Evolutionary conservation across 768 basidiomycete species (phyloP).

Genomic region (Mycena sanguinolenta): DNA sequence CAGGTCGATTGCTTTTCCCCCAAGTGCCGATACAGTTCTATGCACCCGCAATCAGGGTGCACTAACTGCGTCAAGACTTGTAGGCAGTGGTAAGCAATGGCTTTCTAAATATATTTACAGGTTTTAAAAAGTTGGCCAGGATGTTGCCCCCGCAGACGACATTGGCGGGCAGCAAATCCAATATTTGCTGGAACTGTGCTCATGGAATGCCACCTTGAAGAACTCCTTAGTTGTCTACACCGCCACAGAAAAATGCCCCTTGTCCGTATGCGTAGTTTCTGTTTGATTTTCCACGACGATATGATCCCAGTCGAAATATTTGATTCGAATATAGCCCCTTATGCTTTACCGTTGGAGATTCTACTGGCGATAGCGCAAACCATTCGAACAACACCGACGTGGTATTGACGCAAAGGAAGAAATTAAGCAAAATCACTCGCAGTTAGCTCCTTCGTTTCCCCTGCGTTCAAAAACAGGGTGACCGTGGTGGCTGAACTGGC

Average conservation of each 20-base stretch:
- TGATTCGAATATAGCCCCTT: too few relatives aligned
- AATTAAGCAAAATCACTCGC: constrained; percentile 13
- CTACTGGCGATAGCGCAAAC: too few relatives aligned
- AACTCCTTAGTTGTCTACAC: too few relatives aligned
- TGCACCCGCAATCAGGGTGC: constrained; percentile 50
- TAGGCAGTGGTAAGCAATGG: constrained; percentile 51
- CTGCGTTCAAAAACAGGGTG: not conserved
- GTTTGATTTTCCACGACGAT: too few relatives aligned
- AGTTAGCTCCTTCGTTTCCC: not conserved
- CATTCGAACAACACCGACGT: too few relatives aligned
- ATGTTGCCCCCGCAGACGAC: not conserved
- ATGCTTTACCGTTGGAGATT: too few relatives aligned
- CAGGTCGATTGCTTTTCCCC: constrained; percentile 59
- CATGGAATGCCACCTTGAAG: too few relatives aligned
- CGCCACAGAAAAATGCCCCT: too few relatives aligned
- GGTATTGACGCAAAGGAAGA: not conserved
- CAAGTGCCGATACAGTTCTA: constrained; percentile 58
- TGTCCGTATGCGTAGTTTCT: too few relatives aligned
- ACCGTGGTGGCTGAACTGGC: not conserved
- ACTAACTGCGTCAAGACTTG: constrained; percentile 54
- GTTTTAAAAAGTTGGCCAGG: not conserved
- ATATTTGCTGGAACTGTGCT: constrained; percentile 5
- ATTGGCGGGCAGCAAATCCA: not conserved
- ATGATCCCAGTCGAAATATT: too few relatives aligned
- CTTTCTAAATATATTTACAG: not conserved